These are phyloP conservation scores for Rutstroemia sp. DNA, from an alignment of 2,329 filamentous ascomycete species.

Conservation along the genomic window DNA sequence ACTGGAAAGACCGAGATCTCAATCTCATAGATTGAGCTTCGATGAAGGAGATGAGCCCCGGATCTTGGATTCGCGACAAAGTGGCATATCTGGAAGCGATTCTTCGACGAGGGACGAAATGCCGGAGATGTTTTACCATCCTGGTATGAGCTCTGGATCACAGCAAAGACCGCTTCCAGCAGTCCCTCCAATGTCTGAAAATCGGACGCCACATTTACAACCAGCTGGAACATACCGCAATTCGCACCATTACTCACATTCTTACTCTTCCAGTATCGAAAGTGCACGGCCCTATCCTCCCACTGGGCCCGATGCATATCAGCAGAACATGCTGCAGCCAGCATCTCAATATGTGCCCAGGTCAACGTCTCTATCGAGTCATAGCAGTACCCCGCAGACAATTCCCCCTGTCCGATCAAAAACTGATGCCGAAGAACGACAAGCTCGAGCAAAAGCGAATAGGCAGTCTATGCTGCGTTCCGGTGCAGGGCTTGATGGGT, in stretches of 20 bases:
- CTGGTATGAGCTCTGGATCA: conserved; percentile 59
- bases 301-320: conserved; percentile 26
- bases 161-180: conserved; percentile 58
- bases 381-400: conserved; percentile 71
- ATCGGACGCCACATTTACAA: conserved; percentile 38
- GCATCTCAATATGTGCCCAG: conserved; percentile 46
- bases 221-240: conserved; percentile 52
- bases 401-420: conserved; percentile 83
- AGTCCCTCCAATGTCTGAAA: conserved; percentile 44
- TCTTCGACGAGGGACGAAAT: conserved; percentile 66
- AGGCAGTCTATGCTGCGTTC: conserved; percentile 45
- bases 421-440: conserved; percentile 73
- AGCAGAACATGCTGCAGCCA: conserved; percentile 38
- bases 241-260: conserved; percentile 38
- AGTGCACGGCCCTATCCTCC: conserved; percentile 24
- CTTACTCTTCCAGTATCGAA: conserved; percentile 41
- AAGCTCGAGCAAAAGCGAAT: conserved; percentile 44
- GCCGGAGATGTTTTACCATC: conserved; percentile 90
- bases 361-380: conserved; percentile 76
- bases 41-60: conserved; percentile 83
- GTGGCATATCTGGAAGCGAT: conserved; percentile 45
- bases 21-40: conserved; percentile 75
- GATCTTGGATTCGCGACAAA: conserved; percentile 40
- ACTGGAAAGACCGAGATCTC: conserved; percentile 63
- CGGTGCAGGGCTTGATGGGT: conserved; percentile 45